Evolutionary conservation across 805 yeast genomes (phyloP), one percentile per base, ranked within the genome.

Genomic region (Sugiyamaella mastotermitis): DNA sequence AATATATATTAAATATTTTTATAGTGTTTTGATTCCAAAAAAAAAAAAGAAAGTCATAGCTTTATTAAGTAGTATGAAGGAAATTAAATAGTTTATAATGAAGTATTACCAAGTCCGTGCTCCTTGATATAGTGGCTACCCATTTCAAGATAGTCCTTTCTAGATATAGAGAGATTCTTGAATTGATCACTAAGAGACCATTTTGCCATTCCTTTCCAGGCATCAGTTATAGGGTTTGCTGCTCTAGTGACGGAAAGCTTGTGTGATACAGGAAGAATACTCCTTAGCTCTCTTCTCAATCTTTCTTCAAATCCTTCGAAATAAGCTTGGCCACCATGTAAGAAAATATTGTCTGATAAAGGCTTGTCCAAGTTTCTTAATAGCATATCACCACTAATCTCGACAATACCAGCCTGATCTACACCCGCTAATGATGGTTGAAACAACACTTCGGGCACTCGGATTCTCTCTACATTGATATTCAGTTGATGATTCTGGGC

Each of bases 371-470:
- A 65, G 50, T 87, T 70, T 33, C 77, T 71, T 28, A 74, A 53
- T 4, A 88, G 53, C 5, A 85, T 68, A 41, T 78, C 82, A 47
- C 79, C 81, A 39, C 79, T 69, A 28, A 87, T 62, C 59, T 92
- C 97, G 17, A 74, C 56, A n/a, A 92, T 69, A 19, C 97, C 97
- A 0, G 97, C 95, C 62, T 88, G 97, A 59, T 92, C 98, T 16
- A 87, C 67, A 16, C 98, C 98, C 0, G 94, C 95, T 45, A 92
- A 86, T 6, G 80, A 73, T 5, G 99, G 98, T 57, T 90, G 92
- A 60, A 92, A 87, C 33, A 87, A 56, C 2, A 88, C 80, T 60
- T 92, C 99, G 0, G 97, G 97, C 2, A 90, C 84, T 41, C 94
- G 72, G 20, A 90, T 81, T 42, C 98, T 71, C 62, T 92, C 99